A percentile compares a stretch with the other conserved stretches of the same genome.
Evolutionary conservation across 202 grass and related monocot species (phyloP).

Genomic region (Eragrostis tef): DNA sequence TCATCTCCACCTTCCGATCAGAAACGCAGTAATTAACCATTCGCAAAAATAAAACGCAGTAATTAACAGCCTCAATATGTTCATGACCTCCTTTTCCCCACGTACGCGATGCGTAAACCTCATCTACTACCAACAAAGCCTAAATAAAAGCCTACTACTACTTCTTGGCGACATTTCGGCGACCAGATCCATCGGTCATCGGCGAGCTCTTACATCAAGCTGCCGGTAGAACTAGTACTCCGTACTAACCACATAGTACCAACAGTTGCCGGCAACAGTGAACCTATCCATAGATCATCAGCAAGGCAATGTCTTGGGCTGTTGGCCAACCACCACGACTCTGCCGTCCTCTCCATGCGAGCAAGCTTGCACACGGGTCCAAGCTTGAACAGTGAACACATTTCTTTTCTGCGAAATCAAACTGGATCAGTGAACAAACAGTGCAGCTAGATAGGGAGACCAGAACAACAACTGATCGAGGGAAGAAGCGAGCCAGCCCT

Average conservation of each 20-base stretch:
- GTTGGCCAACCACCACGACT: constrained; percentile 32
- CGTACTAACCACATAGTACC: neutral
- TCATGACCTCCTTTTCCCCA: too few relatives aligned
- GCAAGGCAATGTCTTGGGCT: neutral
- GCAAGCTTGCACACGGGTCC: neutral
- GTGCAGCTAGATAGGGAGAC: too few relatives aligned
- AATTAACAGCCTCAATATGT: too few relatives aligned
- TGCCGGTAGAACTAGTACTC: neutral
- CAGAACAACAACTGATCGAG: too few relatives aligned
- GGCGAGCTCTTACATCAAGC: neutral
- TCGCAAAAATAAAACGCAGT: too few relatives aligned
- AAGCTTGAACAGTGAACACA: neutral
- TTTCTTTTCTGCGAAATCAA: neutral
- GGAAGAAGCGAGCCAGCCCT: neutral
- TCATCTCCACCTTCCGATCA: too few relatives aligned
- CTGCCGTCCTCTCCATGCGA: neutral
- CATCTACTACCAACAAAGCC: neutral
- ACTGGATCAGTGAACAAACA: neutral
- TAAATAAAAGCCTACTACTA: neutral
- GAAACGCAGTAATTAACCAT: too few relatives aligned
- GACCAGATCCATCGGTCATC: neutral
- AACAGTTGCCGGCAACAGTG: neutral
- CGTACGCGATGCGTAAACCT: too few relatives aligned
- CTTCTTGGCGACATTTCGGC: too few relatives aligned
- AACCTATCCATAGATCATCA: neutral